phyloP scores from a whole-genome alignment of 768 basidiomycete species.

The Amanita pallidorosea region DNA sequence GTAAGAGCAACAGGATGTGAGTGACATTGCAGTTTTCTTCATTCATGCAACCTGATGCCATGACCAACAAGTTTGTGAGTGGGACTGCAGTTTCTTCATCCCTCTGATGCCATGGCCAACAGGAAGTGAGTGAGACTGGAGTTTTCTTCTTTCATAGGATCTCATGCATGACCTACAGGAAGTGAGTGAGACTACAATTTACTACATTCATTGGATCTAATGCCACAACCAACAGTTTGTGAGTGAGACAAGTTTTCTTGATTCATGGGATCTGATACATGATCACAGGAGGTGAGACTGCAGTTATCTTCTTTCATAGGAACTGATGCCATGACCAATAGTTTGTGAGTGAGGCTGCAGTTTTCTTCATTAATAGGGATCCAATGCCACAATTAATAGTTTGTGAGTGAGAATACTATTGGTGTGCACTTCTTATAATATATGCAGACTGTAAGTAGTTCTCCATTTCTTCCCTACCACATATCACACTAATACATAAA shows the following conservation, averaged over 20 bases:
- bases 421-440: too few species aligned
- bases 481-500: too few species aligned
- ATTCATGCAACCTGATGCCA: background rate
- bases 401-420: background rate
- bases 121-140: background rate
- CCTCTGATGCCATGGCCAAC: background rate
- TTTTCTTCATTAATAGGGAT: slow-evolving; percentile 5
- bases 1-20: background rate
- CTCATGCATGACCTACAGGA: background rate
- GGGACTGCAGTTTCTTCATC: background rate
- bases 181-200: background rate
- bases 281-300: background rate
- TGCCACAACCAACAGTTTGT: background rate
- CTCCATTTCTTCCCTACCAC: too few species aligned
- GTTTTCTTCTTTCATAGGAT: background rate
- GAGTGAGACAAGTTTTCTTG: too few species aligned
- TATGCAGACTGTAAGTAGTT: too few species aligned
- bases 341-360: background rate
- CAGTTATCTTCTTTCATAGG: background rate
- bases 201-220: background rate
- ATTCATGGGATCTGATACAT: slow-evolving; percentile 6
- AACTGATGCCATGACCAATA: background rate
- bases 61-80: background rate
- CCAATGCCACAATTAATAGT: background rate
- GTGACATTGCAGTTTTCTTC: background rate